These are phyloP conservation scores for Rutidosis leptorrhynchoides DNA, from an alignment of 129 eudicot genomes.

Conservation along the genomic window DNA sequence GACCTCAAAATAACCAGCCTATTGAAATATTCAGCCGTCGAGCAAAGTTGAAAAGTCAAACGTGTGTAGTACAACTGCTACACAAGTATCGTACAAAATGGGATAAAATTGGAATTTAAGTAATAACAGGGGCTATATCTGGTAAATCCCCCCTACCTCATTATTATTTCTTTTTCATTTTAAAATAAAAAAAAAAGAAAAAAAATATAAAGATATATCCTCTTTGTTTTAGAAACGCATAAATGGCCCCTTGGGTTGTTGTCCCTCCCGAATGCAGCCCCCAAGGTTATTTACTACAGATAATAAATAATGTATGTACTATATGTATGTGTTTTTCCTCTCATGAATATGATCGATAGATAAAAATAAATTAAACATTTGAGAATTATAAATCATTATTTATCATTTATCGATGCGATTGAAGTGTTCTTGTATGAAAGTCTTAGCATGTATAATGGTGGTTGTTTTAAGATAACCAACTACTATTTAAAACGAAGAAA, in stretches of 20 bases:
- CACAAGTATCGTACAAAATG: conserved; percentile 34
- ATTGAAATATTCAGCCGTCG: conserved; percentile 32
- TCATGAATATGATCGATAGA: too few species aligned
- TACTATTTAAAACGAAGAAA: too few species aligned
- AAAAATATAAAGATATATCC: not conserved
- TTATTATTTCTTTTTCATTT: not conserved
- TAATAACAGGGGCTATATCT: conserved; percentile 24
- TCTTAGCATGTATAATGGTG: not conserved
- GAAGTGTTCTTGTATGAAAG: not conserved
- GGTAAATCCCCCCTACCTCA: conserved; percentile 33
- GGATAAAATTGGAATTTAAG: conserved; percentile 29
- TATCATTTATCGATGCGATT: too few species aligned
- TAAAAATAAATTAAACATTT: too few species aligned
- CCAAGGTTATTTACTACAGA: not conserved
- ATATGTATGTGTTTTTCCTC: too few species aligned
- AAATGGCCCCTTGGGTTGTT: conserved; percentile 21
- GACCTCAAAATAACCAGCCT: too few species aligned
- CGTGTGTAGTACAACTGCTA: conserved; percentile 36
- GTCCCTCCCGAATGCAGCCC: not conserved
- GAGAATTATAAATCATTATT: too few species aligned
- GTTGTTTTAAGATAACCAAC: too few species aligned
- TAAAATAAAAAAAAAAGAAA: too few species aligned
- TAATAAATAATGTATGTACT: too few species aligned
- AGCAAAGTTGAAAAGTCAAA: conserved; percentile 28
- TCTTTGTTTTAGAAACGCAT: conserved; percentile 11